Base-by-base conservation (phyloP, 306 rosid genomes). In the Pterocarpus santalinus region DNA sequence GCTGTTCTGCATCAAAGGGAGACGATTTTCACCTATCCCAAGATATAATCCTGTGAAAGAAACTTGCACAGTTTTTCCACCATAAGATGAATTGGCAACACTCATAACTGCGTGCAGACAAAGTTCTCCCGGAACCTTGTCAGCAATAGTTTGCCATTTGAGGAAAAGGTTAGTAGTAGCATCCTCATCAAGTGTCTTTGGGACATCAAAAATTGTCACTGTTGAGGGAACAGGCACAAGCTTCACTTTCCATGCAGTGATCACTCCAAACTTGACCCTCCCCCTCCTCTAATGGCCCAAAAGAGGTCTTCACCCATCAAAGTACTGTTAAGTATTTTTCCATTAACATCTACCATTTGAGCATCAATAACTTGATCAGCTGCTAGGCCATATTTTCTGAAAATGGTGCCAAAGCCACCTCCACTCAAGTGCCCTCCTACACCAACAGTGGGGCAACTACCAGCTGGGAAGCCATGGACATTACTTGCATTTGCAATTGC, bases 251-350 rank as follows among this genome's bases (percentile, higher is more conserved):
- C 91, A 88, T 46, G 88, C 76, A 36, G 85, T 32, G 2, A 90
- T 75, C 8, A 90, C 58, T 57, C 92, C 94, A 82, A 88, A 49
- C 88, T 91, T 72, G 89, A 85, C 1, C 91, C 94, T 5, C 92
- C 91, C 0, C 92, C 97, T 17, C 90, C 97, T 69, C 89, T 83
- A 11, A 91, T 85, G 33, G 90, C 91, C 97, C 92, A 91, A 72
- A 90, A 90, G 11, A 88, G 51, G 55, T 85, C 86, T 51, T 90
- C 92, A 8, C 90, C 88, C 94, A 90, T 90, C 47, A 69, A 36
- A 57, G 35, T 47, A 55, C 87, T 82, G 52, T 88, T 72, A 0
- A 81, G 80, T 47, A 88, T 33, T 2, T 61, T 82, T 0, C 94
- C 90, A 68, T 82, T 75, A 7, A 56, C 88, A 68, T 87, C 88